phyloP scores from a whole-genome alignment of 768 basidiomycete species.

The Lyophyllum semitale region DNA sequence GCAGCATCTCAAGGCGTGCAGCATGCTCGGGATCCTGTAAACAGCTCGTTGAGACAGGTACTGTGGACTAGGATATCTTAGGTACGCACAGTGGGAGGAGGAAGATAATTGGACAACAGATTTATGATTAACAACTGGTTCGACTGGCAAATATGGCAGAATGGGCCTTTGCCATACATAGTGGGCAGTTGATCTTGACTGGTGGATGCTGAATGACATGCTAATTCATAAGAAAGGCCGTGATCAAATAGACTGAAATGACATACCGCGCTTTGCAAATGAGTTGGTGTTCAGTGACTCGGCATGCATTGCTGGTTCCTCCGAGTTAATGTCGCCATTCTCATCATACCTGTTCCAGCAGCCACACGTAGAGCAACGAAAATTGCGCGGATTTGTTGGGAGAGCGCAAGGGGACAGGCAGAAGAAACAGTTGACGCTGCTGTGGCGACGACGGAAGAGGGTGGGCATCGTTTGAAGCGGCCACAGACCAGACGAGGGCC shows the following conservation, averaged over 20 bases:
- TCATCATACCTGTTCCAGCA: constrained; percentile 79
- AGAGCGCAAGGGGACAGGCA: constrained; percentile 52
- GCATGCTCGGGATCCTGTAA: constrained; percentile 75
- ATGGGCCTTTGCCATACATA: constrained; percentile 58
- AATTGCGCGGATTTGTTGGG: constrained; percentile 54
- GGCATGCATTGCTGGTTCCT: constrained; percentile 89
- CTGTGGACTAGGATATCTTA: neutral
- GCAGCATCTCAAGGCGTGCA: constrained; percentile 60
- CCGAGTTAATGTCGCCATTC: constrained; percentile 76
- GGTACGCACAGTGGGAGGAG: constrained; percentile 66
- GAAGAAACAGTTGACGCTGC: constrained; percentile 66
- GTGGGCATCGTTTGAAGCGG: constrained; percentile 29
- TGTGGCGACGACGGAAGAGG: constrained; percentile 58
- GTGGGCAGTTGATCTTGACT: constrained; percentile 71
- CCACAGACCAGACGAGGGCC: neutral
- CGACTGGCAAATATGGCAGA: constrained; percentile 89
- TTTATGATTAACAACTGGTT: constrained; percentile 89
- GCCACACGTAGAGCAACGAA: constrained; percentile 65
- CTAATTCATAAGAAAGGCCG: neutral
- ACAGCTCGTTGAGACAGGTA: constrained; percentile 6
- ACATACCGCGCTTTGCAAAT: constrained; percentile 73
- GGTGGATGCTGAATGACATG: constrained; percentile 52
- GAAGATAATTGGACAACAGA: constrained; percentile 87
- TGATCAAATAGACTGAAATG: neutral
- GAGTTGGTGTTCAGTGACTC: constrained; percentile 67